Evolutionary conservation across 192 early-diverging fungal species (phyloP).

Genomic region (Coemansia sp.): DNA sequence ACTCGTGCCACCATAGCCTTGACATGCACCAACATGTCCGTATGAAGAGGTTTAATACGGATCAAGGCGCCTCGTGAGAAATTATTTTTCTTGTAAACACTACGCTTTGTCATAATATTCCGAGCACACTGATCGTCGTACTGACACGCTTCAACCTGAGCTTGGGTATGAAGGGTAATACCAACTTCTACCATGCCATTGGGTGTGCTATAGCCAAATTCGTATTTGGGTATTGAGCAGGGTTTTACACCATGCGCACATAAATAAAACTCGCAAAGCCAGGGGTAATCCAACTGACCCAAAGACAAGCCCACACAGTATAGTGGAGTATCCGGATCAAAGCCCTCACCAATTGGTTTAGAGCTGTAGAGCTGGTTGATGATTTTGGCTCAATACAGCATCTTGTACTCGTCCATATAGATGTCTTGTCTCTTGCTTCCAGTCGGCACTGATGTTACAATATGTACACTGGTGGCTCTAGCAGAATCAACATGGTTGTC

Average conservation of each 20-base stretch:
- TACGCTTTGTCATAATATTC: conserved; percentile 5
- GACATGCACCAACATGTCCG: conserved; percentile 27
- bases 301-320: conserved; percentile 22
- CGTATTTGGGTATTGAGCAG: background rate
- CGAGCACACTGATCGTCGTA: conserved; percentile 1
- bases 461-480: background rate
- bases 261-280: too few species aligned
- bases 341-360: too few species aligned
- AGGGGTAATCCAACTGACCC: conserved; percentile 15
- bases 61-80: conserved; percentile 19
- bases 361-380: too few species aligned
- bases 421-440: background rate
- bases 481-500: conserved; percentile 33
- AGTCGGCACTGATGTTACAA: conserved; percentile 37
- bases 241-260: too few species aligned
- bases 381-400: conserved; percentile 18
- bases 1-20: conserved; percentile 17
- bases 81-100: background rate
- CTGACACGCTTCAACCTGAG: conserved; percentile 6
- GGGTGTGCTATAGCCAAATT: background rate
- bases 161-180: conserved; percentile 29
- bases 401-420: conserved; percentile 30
- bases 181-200: conserved; percentile 26
- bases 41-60: conserved; percentile 4
- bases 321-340: too few species aligned